Conservation (phyloP, 164 flowering plant genomes). For the Macadamia integrifolia region DNA sequence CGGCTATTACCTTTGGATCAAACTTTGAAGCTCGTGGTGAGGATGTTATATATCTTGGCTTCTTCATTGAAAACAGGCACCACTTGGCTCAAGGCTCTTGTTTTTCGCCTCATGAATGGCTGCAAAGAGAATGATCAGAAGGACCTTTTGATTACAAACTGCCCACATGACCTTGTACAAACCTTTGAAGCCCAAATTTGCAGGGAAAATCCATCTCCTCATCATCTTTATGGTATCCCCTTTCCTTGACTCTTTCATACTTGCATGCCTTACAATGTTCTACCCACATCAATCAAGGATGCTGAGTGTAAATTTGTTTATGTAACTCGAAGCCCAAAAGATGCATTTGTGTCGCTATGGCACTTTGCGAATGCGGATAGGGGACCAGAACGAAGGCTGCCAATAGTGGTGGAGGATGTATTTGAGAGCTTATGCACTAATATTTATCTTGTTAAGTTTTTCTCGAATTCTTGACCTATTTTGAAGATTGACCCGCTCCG, state of each 20-base stretch:
- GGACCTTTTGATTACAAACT: too few relatives aligned
- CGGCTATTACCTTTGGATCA: too few relatives aligned
- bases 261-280: background rate
- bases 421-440: constrained; percentile 21
- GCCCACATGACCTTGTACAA: background rate
- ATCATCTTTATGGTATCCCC: background rate
- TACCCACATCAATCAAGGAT: constrained; percentile 15
- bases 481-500: too few relatives aligned
- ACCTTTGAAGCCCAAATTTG: background rate
- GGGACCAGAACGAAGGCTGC: background rate
- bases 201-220: background rate
- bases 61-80: too few relatives aligned
- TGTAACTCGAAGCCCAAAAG: constrained; percentile 12
- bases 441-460: too few relatives aligned
- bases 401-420: constrained; percentile 11
- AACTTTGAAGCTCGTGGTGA: too few relatives aligned
- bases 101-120: too few relatives aligned
- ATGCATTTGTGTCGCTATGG: constrained; percentile 11
- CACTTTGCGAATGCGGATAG: too few relatives aligned
- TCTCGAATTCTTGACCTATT: too few relatives aligned
- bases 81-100: too few relatives aligned
- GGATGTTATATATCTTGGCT: too few relatives aligned
- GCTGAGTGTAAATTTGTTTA: constrained; percentile 17
- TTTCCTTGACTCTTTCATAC: background rate
- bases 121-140: too few relatives aligned